Conservation (phyloP, 768 basidiomycete species). For the Punctularia strigosozonata region DNA sequence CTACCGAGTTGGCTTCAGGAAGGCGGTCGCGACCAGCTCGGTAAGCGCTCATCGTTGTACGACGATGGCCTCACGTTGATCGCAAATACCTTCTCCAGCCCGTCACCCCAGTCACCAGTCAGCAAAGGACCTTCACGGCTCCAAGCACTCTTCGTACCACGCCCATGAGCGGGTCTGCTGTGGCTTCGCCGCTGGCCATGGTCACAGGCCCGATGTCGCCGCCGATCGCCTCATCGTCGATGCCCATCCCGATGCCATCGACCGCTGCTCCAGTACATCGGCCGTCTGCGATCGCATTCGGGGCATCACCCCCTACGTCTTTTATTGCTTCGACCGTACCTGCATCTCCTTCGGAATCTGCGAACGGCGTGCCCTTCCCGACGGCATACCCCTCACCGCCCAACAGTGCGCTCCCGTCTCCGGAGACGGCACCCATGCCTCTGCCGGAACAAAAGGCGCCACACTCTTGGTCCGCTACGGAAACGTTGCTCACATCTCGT, state of each 20-base stretch:
- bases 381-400: conserved; percentile 4
- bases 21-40: neutral
- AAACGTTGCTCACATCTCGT: too few species aligned
- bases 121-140: conserved; percentile 20
- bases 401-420: conserved; percentile 3
- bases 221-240: neutral
- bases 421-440: conserved; percentile 1
- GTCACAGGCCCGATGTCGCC: neutral
- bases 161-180: conserved; percentile 11
- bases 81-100: too few species aligned
- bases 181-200: neutral
- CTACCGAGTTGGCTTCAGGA: conserved; percentile 59
- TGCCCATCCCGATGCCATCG: neutral
- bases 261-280: neutral
- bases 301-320: neutral
- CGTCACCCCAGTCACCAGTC: conserved; percentile 3
- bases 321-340: neutral
- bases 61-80: too few species aligned
- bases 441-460: conserved; percentile 1
- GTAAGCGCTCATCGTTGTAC: too few species aligned
- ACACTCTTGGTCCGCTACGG: too few species aligned
- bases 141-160: conserved; percentile 16
- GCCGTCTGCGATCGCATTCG: neutral
- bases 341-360: neutral
- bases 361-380: neutral